Percentiles rank a stretch among this genome's conserved stretches.
phyloP scores from a whole-genome alignment of 305 asterid genomes.

The Salvia sclarea region DNA sequence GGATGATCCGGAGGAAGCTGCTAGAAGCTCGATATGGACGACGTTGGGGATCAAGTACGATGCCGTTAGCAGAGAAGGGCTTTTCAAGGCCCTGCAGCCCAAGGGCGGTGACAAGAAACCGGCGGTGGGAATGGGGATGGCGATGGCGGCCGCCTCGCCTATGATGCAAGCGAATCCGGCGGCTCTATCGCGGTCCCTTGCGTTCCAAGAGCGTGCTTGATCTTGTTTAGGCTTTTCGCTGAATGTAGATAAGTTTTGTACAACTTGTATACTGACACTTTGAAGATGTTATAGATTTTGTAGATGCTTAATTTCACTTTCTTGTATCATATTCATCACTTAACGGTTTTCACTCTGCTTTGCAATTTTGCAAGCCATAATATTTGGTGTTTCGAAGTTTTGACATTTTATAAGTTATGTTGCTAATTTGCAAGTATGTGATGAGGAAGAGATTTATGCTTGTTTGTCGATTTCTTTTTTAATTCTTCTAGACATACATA shows the following conservation, averaged over 20 bases:
- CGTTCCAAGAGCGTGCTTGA: conserved; percentile 63
- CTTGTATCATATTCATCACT: conserved; percentile 33
- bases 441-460: no score
- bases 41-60: conserved; percentile 68
- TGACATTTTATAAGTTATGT: no score
- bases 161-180: conserved; percentile 77
- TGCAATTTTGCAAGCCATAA: background rate
- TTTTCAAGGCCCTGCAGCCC: conserved; percentile 60
- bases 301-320: no score
- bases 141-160: conserved; percentile 35
- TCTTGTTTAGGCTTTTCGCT: background rate
- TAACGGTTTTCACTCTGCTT: conserved; percentile 19
- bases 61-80: conserved; percentile 51
- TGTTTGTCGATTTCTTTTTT: no score
- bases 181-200: conserved; percentile 69
- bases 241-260: conserved; percentile 49
- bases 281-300: background rate
- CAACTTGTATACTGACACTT: background rate
- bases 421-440: no score
- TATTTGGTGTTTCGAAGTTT: no score
- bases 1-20: conserved; percentile 81
- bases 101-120: conserved; percentile 39
- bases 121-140: no score
- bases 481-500: no score
- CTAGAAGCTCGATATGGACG: conserved; percentile 73